These are phyloP conservation scores for Neophaeococcomyces mojaviensis DNA, from an alignment of 2,329 filamentous ascomycete genomes.

Conservation along the genomic window DNA sequence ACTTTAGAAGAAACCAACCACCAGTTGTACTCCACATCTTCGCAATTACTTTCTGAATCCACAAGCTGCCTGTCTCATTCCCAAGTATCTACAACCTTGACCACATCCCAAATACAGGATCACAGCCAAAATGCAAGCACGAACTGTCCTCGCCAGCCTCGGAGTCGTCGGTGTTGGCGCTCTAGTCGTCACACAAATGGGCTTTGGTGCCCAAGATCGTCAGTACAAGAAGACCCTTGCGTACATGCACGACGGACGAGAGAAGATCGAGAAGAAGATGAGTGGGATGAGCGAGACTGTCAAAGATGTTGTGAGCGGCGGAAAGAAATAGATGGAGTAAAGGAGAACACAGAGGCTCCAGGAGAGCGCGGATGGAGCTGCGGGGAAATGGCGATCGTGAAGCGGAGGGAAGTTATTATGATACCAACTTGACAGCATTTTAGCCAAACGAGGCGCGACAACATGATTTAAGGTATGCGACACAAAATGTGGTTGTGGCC, in stretches of 20 bases:
- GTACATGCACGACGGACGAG: conserved; percentile 24
- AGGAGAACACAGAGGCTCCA: too few species aligned
- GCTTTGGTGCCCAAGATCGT: conserved; percentile 20
- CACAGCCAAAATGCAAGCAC: conserved; percentile 13
- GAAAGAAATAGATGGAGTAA: conserved; percentile 7
- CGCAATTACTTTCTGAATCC: too few species aligned
- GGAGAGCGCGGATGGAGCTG: too few species aligned
- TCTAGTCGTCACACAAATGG: conserved; percentile 19
- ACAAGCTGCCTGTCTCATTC: too few species aligned
- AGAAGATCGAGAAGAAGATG: conserved; percentile 11
- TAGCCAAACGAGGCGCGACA: not conserved
- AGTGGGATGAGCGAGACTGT: not conserved
- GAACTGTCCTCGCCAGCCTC: conserved; percentile 15
- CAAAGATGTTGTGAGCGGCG: not conserved
- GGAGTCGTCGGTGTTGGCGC: conserved; percentile 17
- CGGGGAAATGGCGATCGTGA: not conserved
- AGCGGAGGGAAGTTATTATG: not conserved
- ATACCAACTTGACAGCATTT: not conserved
- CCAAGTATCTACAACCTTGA: too few species aligned
- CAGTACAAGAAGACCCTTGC: conserved; percentile 23
- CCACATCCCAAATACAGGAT: not conserved
- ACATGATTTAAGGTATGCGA: not conserved
- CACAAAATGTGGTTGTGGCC: not conserved
- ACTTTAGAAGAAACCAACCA: too few species aligned
- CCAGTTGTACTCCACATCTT: too few species aligned